phyloP scores from a whole-genome alignment of 139 green algal species.

The Chlorella sp. region DNA sequence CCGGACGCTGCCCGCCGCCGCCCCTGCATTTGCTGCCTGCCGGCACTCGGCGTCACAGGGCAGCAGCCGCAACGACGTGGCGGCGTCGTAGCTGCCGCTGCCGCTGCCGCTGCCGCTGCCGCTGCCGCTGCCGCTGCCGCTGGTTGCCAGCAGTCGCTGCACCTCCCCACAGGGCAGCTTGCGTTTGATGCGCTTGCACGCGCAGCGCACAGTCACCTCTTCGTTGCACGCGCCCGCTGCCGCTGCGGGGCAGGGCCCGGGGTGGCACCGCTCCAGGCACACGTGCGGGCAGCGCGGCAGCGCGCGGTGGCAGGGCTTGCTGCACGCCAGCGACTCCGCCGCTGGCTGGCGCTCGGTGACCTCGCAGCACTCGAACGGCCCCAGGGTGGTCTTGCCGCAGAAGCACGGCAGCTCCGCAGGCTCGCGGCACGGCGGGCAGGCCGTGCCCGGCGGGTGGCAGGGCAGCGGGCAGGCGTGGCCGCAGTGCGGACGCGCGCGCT shows the following conservation, averaged over 20 bases:
- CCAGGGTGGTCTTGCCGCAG: conserved; percentile 67
- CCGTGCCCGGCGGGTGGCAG: conserved; percentile 61
- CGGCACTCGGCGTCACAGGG: conserved; percentile 54
- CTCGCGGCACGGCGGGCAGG: conserved; percentile 29
- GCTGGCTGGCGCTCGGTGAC: neutral
- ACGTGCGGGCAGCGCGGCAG: conserved; percentile 64
- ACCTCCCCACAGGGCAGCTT: conserved; percentile 65
- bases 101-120: conserved; percentile 27
- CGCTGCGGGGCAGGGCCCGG: conserved; percentile 56
- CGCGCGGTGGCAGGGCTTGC: conserved; percentile 61
- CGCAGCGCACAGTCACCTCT: conserved; percentile 69
- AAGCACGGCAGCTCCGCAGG: conserved; percentile 49
- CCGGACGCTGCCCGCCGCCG: neutral
- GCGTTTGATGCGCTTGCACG: conserved; percentile 61
- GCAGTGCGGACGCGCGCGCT: conserved; percentile 38
- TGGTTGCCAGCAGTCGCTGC: conserved; percentile 43
- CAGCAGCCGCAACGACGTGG: conserved; percentile 54
- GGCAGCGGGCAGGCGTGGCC: conserved; percentile 56
- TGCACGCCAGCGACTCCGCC: conserved; percentile 44
- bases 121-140: conserved; percentile 26
- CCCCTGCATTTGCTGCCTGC: neutral
- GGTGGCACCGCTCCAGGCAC: conserved; percentile 64
- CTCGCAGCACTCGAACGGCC: conserved; percentile 57
- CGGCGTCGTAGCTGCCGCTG: conserved; percentile 40
- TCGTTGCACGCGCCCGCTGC: conserved; percentile 46